These are phyloP conservation scores for Oropetium thomaeum DNA, from an alignment of 176 grass and related monocot genomes.

Conservation along the genomic window DNA sequence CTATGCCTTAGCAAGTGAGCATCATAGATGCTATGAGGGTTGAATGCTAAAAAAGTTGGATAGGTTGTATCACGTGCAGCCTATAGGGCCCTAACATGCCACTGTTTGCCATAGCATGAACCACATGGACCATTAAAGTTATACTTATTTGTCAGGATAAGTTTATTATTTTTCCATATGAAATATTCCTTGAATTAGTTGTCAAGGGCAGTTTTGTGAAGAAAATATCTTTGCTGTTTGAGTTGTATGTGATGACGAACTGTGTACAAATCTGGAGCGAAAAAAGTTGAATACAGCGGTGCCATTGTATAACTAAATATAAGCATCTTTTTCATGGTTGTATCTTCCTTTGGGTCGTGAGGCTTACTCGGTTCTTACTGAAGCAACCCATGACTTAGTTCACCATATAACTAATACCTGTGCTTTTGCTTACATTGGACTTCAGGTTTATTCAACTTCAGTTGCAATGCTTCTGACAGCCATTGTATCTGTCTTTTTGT, in stretches of 20 bases:
- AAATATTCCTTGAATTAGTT: background rate
- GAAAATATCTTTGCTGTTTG: background rate
- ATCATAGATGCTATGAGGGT: background rate
- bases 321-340: background rate
- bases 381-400: background rate
- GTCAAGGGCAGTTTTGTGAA: background rate
- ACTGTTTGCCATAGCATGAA: background rate
- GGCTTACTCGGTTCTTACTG: too few relatives aligned
- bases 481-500: constrained; percentile 53
- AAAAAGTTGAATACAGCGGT: background rate
- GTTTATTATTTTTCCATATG: background rate
- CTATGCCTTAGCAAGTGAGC: background rate
- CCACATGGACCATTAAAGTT: too few relatives aligned
- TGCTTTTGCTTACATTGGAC: constrained; percentile 2
- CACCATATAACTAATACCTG: background rate
- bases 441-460: constrained; percentile 80
- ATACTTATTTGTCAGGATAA: background rate
- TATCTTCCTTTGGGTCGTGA: background rate
- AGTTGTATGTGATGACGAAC: background rate
- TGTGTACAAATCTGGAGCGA: background rate
- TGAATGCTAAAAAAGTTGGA: background rate
- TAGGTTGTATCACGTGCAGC: background rate
- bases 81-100: background rate
- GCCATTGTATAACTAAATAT: background rate
- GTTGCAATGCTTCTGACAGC: constrained; percentile 75